Conservation (phyloP, 192 early-diverging fungal species). For the Backusella liffmaniae region DNA sequence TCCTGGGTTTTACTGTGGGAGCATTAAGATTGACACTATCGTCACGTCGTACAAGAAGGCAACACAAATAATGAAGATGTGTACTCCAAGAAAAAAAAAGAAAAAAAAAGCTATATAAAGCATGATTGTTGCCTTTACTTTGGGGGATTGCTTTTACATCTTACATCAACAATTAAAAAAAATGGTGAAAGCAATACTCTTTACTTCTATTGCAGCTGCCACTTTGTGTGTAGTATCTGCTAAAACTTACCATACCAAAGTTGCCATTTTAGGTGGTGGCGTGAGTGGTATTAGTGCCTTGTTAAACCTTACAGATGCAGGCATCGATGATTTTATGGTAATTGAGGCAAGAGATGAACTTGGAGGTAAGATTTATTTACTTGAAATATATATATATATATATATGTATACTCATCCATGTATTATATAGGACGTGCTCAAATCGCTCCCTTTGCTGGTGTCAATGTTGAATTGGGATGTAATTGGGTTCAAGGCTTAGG, state of each 20-base stretch:
- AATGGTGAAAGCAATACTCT: background rate
- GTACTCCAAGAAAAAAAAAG: background rate
- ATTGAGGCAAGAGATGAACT: constrained; percentile 34
- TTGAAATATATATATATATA: background rate
- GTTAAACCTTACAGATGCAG: constrained; percentile 23
- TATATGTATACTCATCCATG: background rate
- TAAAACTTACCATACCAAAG: constrained; percentile 27
- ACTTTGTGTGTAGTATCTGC: background rate
- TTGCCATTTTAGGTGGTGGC: constrained; percentile 42
- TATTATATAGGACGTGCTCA: constrained; percentile 25
- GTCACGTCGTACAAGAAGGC: background rate
- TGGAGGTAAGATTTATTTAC: constrained; percentile 18
- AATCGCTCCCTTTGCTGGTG: constrained; percentile 27
- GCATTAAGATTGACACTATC: background rate
- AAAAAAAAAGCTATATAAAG: background rate
- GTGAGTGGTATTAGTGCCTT: constrained; percentile 38
- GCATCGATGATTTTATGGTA: constrained; percentile 39
- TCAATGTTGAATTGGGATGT: constrained; percentile 33
- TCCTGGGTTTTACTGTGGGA: background rate
- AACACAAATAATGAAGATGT: background rate
- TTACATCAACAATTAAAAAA: background rate
- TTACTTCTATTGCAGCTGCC: background rate
- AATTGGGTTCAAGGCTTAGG: constrained; percentile 44
- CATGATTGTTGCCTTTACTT: background rate
- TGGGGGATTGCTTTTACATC: too few species aligned